phyloP scores from a whole-genome alignment of 305 asterid species.

The Vinca major region DNA sequence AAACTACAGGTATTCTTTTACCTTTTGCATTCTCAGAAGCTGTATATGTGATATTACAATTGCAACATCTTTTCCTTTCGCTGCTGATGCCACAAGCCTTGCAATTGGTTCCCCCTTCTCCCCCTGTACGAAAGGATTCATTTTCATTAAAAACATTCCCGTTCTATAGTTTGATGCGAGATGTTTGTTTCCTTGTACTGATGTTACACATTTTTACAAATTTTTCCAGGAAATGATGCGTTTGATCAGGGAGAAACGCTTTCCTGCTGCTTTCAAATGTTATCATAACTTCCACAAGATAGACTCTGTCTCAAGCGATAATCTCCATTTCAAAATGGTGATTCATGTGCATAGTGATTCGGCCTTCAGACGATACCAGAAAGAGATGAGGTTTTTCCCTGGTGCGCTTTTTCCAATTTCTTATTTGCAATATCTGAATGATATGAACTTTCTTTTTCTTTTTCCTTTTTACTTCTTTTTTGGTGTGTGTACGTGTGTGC shows the following conservation, averaged over 20 bases:
- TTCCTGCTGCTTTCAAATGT: slow-evolving; percentile 79
- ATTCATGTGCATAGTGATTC: slow-evolving; percentile 92
- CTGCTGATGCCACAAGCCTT: background rate
- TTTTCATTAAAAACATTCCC: background rate
- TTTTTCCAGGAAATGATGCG: slow-evolving; percentile 77
- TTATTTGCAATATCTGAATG: background rate
- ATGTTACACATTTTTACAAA: slow-evolving; percentile 10
- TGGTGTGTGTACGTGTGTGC: background rate
- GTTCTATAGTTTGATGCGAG: background rate
- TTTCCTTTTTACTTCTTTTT: slow-evolving; percentile 9
- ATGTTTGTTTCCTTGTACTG: background rate
- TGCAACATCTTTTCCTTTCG: background rate
- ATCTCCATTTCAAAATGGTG: slow-evolving; percentile 89
- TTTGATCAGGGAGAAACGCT: slow-evolving; percentile 69
- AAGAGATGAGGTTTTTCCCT: slow-evolving; percentile 77
- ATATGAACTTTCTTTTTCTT: background rate
- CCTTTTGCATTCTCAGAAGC: background rate
- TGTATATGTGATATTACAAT: background rate
- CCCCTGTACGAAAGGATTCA: background rate
- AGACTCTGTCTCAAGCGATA: slow-evolving; percentile 48
- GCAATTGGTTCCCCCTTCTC: background rate
- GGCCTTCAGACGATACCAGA: slow-evolving; percentile 84
- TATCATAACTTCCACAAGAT: slow-evolving; percentile 70
- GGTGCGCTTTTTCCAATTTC: slow-evolving; percentile 9
- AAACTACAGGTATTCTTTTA: slow-evolving; percentile 60